Evolutionary conservation across 1,284 basidiomycete species (phyloP).

Genomic region (Apiotrichum laibachii): DNA sequence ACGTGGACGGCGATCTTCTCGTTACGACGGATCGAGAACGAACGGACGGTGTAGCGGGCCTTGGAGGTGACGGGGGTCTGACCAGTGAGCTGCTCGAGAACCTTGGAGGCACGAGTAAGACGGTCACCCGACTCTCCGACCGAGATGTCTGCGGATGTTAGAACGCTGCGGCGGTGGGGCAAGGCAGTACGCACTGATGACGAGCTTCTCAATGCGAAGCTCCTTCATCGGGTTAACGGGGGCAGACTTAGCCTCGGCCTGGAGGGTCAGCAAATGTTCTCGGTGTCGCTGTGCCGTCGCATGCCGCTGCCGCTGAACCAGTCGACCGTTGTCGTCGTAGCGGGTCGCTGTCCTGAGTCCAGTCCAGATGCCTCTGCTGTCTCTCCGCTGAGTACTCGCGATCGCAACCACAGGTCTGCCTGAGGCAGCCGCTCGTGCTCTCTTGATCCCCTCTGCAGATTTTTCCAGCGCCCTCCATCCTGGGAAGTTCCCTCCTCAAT

Average conservation of each 20-base stretch:
- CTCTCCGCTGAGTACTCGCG: too few species aligned
- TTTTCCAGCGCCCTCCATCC: too few species aligned
- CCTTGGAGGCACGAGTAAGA: slow-evolving; percentile 98
- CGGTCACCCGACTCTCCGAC: slow-evolving; percentile 99
- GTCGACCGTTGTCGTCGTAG: too few species aligned
- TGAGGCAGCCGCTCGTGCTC: too few species aligned
- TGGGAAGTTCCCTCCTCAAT: background rate
- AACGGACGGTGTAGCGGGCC: slow-evolving; percentile 98
- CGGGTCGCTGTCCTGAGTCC: too few species aligned
- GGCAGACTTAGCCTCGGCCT: slow-evolving; percentile 86
- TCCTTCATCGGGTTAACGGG: slow-evolving; percentile 93
- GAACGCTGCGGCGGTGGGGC: background rate
- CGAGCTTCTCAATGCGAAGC: slow-evolving; percentile 96
- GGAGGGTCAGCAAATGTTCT: slow-evolving; percentile 8
- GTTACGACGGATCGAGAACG: slow-evolving; percentile 99
- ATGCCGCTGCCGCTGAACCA: too few species aligned
- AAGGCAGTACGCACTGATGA: slow-evolving; percentile 77
- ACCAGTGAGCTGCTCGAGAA: slow-evolving; percentile 98
- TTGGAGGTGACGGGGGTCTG: slow-evolving; percentile 99
- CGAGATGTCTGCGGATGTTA: slow-evolving; percentile 77
- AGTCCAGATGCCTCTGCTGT: too few species aligned
- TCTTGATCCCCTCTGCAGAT: too few species aligned
- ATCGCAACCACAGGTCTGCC: too few species aligned
- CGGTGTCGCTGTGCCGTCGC: too few species aligned
- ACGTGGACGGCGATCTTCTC: slow-evolving; percentile 99